Evolutionary conservation across 2,329 filamentous ascomycete species (phyloP), one percentile per base, ranked within the genome.

Genomic region (Microdochium bolleyi): DNA sequence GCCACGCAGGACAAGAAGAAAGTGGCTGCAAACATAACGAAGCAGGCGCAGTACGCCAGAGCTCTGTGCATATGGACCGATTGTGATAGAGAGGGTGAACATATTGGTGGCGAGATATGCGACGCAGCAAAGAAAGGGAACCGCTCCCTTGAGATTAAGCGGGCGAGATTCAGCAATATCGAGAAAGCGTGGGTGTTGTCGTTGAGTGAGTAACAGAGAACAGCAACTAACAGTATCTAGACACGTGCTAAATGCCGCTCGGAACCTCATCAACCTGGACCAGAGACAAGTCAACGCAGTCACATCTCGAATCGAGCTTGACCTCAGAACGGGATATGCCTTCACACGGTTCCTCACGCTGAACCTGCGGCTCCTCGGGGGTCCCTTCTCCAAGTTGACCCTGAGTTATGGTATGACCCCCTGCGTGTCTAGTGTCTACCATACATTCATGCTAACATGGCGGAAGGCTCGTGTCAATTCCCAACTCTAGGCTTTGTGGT

Each of bases 11-110:
- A 92, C 63, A 95, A 92, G 64, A 85, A 85, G 61, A 73, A 78
- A 1, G 87, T 99, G 57, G 91, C 92, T 10, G 78, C 84, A 30
- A 99, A 99, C 64, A 94, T 99, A 62, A 82, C 86, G 60, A 73
- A 79, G 1, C 86, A 95, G 67, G 92, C 94, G 19, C 79, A 79
- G 55, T 79, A 80, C 64, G 79, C 84, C n/a, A 80, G 78, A 52
- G 83, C 85, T 13, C 76, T 99, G 30, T 92, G 95, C 68, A 96
- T 99, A 61, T 99, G 94, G 94, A 99, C 94, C 1, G 94, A 99
- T 77, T 97, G 94, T 70, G 94, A 99, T 75, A 84, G 92, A 52
- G 94, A 99, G 76, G 94, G 94, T 34, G 94, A 99, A 68, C 88
- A 97, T 65, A 99, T 99, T 60, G 94, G 94, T 7, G 80, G 87